Evolutionary conservation across 352 stramenopile species (phyloP), one percentile per base, ranked within the genome.

Genomic region (Paralagenidium karlingii): DNA sequence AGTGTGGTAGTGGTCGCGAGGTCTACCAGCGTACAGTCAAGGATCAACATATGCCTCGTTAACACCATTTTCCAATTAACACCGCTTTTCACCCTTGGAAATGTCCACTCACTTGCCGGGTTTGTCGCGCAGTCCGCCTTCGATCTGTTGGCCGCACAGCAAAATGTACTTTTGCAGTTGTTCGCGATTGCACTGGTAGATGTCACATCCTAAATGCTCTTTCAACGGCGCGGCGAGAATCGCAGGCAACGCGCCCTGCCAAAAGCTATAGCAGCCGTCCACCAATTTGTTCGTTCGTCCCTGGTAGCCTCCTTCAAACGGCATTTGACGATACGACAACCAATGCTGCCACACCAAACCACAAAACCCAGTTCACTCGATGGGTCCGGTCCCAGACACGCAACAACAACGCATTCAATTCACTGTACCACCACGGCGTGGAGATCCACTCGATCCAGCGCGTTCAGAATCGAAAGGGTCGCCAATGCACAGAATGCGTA

Each of bases 231-330:
- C 53, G 31, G 61, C 64, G 6, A 97, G 49, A 18, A 97, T 53
- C 6, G 81, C 83, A 3, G 83, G 67, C 32, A 95, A 55, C 12
- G 85, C 88, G 10, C 94, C 95, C 51, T 98, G 89, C 94, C 96
- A 99, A 61, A 98, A 99, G n/a, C 86, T 98, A 59, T 99, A 99
- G 65, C 96, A 99, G 0, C 94, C 95, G 55, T 99, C 96, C 9
- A 99, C 96, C 3, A 99, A 66, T 56, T 99, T 99, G 70, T 99
- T 99, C 6, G 90, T 97, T 18, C 96, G 81, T 24, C 96, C 96
- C 38, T 90, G 77, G 60, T 86, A 90, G 0, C 82, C 84, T 6
- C 84, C 84, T 69, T 96, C 85, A 38, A 89, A 96, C 15, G 62
- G 54, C 83, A 97, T 97, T 63, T 99, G 95, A 12, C 94, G 65